Evolutionary conservation across 805 yeast species (phyloP).

Genomic region (Saturnispora kantuleensis): DNA sequence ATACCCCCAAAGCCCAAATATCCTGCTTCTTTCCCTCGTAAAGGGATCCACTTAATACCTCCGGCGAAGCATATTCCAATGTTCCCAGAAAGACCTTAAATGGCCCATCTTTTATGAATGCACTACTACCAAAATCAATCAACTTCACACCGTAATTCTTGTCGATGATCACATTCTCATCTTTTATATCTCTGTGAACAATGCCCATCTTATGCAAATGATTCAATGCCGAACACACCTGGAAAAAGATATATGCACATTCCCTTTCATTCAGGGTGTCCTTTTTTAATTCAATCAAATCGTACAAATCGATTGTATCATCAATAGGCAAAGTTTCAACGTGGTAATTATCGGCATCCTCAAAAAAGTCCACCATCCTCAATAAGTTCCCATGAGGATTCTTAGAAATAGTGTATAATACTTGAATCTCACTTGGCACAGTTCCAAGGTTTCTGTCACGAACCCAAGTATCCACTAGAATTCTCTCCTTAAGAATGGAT

Average conservation of each 20-base stretch:
- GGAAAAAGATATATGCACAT: conserved; percentile 68
- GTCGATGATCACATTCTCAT: conserved; percentile 87
- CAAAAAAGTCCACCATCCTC: conserved; percentile 82
- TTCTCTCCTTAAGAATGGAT: conserved; percentile 84
- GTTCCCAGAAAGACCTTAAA: conserved; percentile 98
- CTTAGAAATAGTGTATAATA: conserved; percentile 70
- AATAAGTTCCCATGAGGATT: conserved; percentile 84
- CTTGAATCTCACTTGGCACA: conserved; percentile 91
- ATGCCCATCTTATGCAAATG: conserved; percentile 82
- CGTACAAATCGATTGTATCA: conserved; percentile 79
- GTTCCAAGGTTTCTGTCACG: conserved; percentile 87
- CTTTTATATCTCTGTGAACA: conserved; percentile 91
- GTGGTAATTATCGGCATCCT: conserved; percentile 82
- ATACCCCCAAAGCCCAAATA: conserved; percentile 92
- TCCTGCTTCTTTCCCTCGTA: conserved; percentile 94
- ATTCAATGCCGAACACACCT: conserved; percentile 65
- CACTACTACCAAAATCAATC: conserved; percentile 94
- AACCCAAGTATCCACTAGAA: conserved; percentile 95
- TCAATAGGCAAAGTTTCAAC: conserved; percentile 58
- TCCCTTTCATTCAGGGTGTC: conserved; percentile 66
- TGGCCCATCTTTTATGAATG: conserved; percentile 83
- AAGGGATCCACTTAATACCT: conserved; percentile 78
- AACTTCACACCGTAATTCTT: conserved; percentile 70
- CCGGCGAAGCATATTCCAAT: conserved; percentile 96
- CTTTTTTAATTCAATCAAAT: conserved; percentile 76